Percentiles rank a stretch among this genome's conserved stretches.
phyloP scores from a whole-genome alignment of 331 rosid species.

The Erythrophleum ivorense region DNA sequence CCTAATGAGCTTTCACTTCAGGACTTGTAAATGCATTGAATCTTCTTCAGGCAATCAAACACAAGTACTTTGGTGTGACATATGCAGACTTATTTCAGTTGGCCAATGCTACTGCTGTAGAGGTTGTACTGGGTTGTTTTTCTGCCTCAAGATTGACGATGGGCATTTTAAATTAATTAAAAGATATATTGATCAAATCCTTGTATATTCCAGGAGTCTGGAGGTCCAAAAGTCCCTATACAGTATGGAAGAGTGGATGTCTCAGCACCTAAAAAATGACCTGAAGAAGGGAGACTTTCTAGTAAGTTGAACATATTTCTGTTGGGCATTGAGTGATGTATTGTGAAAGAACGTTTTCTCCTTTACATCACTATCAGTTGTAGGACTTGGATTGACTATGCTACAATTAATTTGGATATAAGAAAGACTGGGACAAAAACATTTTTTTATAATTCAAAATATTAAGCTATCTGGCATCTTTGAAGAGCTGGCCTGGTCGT shows the following conservation, averaged over 20 bases:
- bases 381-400: constrained; percentile 34
- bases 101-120: constrained; percentile 95
- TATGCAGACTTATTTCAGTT: constrained; percentile 97
- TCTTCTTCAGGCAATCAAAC: constrained; percentile 92
- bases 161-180: constrained; percentile 14
- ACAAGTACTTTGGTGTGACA: constrained; percentile 82
- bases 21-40: constrained; percentile 96
- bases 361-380: neutral
- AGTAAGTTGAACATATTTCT: constrained; percentile 53
- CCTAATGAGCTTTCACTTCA: constrained; percentile 47
- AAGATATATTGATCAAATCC: constrained; percentile 30
- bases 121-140: constrained; percentile 56
- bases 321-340: constrained; percentile 17
- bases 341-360: constrained; percentile 29
- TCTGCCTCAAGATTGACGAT: constrained; percentile 29
- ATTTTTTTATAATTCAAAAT: constrained; percentile 2
- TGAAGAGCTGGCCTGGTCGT: neutral
- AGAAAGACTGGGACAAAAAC: constrained; percentile 28
- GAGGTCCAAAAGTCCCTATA: constrained; percentile 97
- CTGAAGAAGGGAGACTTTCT: constrained; percentile 99
- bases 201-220: constrained; percentile 74
- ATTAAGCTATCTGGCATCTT: constrained; percentile 2
- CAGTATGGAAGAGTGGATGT: constrained; percentile 90
- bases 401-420: constrained; percentile 35
- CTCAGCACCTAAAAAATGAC: constrained; percentile 77